phyloP scores from a whole-genome alignment of 495 filamentous ascomycete genomes.

The Hypoxylon subgilvum region DNA sequence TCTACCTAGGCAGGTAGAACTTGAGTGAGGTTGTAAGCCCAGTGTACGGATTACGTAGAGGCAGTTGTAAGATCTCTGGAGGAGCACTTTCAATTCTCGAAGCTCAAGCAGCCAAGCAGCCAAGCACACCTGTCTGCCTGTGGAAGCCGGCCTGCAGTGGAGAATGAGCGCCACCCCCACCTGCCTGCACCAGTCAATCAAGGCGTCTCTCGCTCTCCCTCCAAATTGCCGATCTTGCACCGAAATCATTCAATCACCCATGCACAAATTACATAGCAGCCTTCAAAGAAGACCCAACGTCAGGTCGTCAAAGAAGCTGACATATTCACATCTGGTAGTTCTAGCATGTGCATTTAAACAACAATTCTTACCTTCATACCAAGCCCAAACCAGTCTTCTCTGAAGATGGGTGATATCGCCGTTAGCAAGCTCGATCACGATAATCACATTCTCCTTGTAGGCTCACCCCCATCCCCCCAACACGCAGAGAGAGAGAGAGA shows the following conservation, averaged over 20 bases:
- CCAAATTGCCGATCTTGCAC: constrained; percentile 22
- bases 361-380: neutral
- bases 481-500: neutral
- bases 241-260: too few relatives aligned
- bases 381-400: neutral
- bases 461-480: constrained; percentile 6
- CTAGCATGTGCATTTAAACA: neutral
- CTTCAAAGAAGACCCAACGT: too few relatives aligned
- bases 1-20: too few relatives aligned
- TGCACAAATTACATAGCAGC: too few relatives aligned
- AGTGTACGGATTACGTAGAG: too few relatives aligned
- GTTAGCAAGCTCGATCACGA: constrained; percentile 55
- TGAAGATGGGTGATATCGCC: constrained; percentile 51
- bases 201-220: neutral
- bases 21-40: too few relatives aligned
- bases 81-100: too few relatives aligned
- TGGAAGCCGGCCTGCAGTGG: constrained; percentile 31
- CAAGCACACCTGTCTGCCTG: too few relatives aligned
- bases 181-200: constrained; percentile 11
- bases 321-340: neutral
- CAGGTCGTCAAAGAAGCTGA: neutral
- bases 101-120: too few relatives aligned
- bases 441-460: constrained; percentile 56
- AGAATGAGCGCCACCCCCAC: constrained; percentile 17
- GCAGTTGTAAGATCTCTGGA: too few relatives aligned